phyloP scores from a whole-genome alignment of 352 stramenopile species.

The Globisporangium iwayamae region DNA sequence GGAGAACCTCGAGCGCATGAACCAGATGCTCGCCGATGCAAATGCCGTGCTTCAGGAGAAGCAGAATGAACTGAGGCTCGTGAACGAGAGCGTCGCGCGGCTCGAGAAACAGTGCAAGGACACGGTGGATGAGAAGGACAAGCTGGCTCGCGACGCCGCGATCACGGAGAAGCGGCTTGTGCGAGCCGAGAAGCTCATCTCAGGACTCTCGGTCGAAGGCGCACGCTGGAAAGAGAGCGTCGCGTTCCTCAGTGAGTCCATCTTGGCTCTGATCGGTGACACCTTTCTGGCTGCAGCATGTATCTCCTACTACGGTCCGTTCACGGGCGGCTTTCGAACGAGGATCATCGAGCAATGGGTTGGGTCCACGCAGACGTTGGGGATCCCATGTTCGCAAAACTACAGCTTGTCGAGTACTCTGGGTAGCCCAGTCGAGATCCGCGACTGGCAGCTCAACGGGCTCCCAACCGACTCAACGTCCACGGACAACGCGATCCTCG shows the following conservation, averaged over 20 bases:
- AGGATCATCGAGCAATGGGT: slow-evolving; percentile 80
- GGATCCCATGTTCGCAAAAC: slow-evolving; percentile 67
- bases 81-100: slow-evolving; percentile 89
- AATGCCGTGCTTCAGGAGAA: slow-evolving; percentile 87
- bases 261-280: slow-evolving; percentile 87
- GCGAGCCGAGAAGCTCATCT: slow-evolving; percentile 91
- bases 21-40: slow-evolving; percentile 84
- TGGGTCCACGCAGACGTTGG: slow-evolving; percentile 45
- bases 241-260: slow-evolving; percentile 66
- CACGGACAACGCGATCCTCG: slow-evolving; percentile 92
- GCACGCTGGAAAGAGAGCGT: slow-evolving; percentile 92
- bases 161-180: slow-evolving; percentile 88
- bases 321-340: slow-evolving; percentile 86
- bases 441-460: slow-evolving; percentile 91
- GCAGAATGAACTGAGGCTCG: slow-evolving; percentile 80
- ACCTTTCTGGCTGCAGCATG: slow-evolving; percentile 91
- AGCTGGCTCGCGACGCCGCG: slow-evolving; percentile 79
- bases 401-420: slow-evolving; percentile 80
- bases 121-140: slow-evolving; percentile 90
- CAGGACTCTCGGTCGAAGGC: slow-evolving; percentile 86
- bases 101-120: slow-evolving; percentile 90
- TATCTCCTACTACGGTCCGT: slow-evolving; percentile 93
- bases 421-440: slow-evolving; percentile 88
- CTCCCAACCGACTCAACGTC: slow-evolving; percentile 91
- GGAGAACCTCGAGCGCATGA: slow-evolving; percentile 90